Base-by-base conservation (phyloP, 2,329 filamentous ascomycete species). In the Fusarium nygamai region DNA sequence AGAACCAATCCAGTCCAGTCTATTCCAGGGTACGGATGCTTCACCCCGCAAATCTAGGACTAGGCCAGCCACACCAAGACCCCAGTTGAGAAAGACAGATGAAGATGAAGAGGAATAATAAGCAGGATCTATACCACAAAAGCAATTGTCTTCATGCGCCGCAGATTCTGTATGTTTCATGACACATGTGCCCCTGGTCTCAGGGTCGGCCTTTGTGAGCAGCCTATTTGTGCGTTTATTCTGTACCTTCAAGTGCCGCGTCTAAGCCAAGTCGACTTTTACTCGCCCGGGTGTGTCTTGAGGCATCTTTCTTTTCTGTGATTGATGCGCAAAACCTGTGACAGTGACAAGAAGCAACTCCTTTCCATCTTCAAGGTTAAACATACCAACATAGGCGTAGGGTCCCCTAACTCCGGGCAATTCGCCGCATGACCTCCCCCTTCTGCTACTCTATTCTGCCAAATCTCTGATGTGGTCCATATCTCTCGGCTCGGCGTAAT, bases 161-260 rank as follows among this genome's bases (percentile, higher is more conserved):
- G 67, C 47, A 63, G 41, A 64, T n/a, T 50, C 36, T 50, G 36
- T 64, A 19, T 54, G 64, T 71, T 71, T 71, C 67, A 71, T 70
- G 58, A 64, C n/a, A 61, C 72, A 69, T 71, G 65, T 71, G 69
- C 70, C 72, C 59, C 56, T 47, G 43, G 48, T 47, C 38, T 34
- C 58, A 62, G 44, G 29, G 43, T 56, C 12, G 43, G 54, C 39
- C 43, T 59, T 46, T 56, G 39, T 56, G 60, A 59, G 69, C 44
- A 66, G 73, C 73, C 64, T 53, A 80, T 80, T 80, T 78, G 79
- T 75, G 79, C 79, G 74, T 78, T 73, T 79, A 68, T 41, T 29
- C n/a, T 59, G 46, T 22, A 75, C 60, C 44, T 29, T 33, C 27
- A 56, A 62, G 61, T 71, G 63, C 67, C 57, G 62, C 50, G 54